Evolutionary conservation across 2,329 filamentous ascomycete species (phyloP), one percentile per base, ranked within the genome.

Genomic region (Pseudogymnoascus sp.): DNA sequence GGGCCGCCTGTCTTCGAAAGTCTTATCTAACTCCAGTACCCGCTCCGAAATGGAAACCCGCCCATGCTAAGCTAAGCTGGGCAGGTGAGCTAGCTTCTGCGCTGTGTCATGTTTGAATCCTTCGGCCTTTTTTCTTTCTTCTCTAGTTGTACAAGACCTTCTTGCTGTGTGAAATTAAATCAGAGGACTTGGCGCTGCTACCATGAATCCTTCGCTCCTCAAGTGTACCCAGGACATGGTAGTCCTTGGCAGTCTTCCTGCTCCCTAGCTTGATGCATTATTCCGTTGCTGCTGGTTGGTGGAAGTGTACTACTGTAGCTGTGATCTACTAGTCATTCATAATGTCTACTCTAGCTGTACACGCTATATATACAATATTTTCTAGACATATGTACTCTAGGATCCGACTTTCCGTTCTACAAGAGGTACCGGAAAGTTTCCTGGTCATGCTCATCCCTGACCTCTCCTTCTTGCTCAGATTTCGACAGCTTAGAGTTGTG

Each of bases 401-500:
- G 9, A 30, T 7, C 26, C 26, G 7, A 10, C 26, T 33, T 52
- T 52, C 15, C 26, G 18, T 52, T 52, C 15, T 52, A 52, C 23
- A 52, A 18, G 2, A 52, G 45, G 26, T 52, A 52, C 45, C 45
- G 45, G 45, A 30, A 52, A 30, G 12, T 18, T 33, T 52, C 45
- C 45, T 52, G 45, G 45, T 52, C 26, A 19, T 33, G 26, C 15
- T 52, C 26, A 26, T 52, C 45, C 26, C 13, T 19, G 26, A 30
- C 5, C 10, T 52, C 45, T 15, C 15, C 45, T 13, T 6, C 26
- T 15, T 30, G 9, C 15, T 52, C 15, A 33, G 45, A 9, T 33
- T 30, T 52, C 69, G 0, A 65, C 66, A 52, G 10, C 5, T 60
- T 62, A 35, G 52, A 60, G 48, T 63, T 65, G 52, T 65, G 63